A percentile compares a stretch with the other conserved stretches of the same genome.
These are phyloP conservation scores for Backusella westeae DNA, from an alignment of 192 early-diverging fungal genomes.

Conservation along the genomic window DNA sequence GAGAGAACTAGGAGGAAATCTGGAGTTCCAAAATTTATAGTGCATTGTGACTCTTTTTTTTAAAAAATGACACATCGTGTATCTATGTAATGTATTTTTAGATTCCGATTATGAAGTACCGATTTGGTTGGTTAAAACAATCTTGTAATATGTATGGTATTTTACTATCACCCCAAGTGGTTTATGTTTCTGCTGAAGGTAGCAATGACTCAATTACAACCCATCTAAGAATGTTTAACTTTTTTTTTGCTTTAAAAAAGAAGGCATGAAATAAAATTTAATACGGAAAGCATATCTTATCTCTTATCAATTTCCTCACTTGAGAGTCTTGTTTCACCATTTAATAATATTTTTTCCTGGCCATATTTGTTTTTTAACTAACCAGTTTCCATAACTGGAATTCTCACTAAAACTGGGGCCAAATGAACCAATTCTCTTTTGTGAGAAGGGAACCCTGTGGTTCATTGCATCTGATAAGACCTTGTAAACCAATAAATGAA, in stretches of 20 bases:
- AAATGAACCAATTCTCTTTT: neutral
- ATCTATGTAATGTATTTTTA: neutral
- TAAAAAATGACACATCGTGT: neutral
- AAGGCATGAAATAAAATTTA: neutral
- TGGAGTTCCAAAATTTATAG: neutral
- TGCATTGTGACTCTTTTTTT: neutral
- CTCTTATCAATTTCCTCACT: constrained; percentile 3
- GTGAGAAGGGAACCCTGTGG: too few relatives aligned
- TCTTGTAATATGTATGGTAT: neutral
- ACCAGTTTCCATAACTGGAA: neutral
- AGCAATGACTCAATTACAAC: neutral
- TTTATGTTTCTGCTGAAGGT: neutral
- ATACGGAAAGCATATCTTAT: neutral
- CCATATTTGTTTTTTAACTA: neutral
- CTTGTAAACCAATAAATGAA: too few relatives aligned
- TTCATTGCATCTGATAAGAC: too few relatives aligned
- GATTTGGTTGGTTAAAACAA: neutral
- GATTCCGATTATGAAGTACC: neutral
- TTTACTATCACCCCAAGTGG: neutral
- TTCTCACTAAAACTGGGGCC: neutral
- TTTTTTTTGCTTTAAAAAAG: neutral
- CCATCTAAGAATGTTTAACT: neutral
- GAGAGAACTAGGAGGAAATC: neutral
- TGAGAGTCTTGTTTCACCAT: neutral
- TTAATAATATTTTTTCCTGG: neutral